Evolutionary conservation across 495 filamentous ascomycete species (phyloP), one percentile per base, ranked within the genome.

Genomic region (Paragyromitra xinjiangensis): DNA sequence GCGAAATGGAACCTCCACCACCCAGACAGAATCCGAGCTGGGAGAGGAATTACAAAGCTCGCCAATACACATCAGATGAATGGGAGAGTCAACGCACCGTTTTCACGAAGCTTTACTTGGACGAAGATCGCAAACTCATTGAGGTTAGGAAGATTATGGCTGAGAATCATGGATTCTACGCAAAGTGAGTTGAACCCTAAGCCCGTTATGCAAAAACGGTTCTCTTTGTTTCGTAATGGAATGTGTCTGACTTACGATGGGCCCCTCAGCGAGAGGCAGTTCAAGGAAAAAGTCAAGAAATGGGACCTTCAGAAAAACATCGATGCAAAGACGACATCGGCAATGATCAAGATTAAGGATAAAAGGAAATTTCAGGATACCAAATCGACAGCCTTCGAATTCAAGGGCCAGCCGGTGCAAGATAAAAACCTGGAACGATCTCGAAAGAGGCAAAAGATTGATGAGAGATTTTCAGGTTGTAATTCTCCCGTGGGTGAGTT

Each of bases 121-220:
- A 72, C 3, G 50, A 71, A 3, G 67, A 58, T 26, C 67, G 19
- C 50, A 70, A 44, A 24, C 63, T 77, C 8, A 22, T 51, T 16
- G 73, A 65, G 11, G 69, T 72, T 7, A 66, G 58, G 12, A 77
- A 48, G 39, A 77, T 65, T 12, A 77, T 77, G 68, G 68, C 59
- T 12, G 53, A 56, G 9, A 16, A 26, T 4, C 39, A 77, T 50
- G 19, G 40, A 5, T 77, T 77, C 58, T 77, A 77, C 19, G 73
- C 73, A 64, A 72, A 26, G 73, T 77, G 66, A 40, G 68, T 72
- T 45, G 6, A 39, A 63, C 19, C 24, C 2, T 42, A 48, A 19
- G 40, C 40, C 39, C 51, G 39, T 3, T 4, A 42, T 19, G 42
- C 16, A 39, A 5, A 22, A 11, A 4, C 24, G 12, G 6, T 37